phyloP scores from a whole-genome alignment of 208 protist species.

The Trypanosoma cruzi region DNA sequence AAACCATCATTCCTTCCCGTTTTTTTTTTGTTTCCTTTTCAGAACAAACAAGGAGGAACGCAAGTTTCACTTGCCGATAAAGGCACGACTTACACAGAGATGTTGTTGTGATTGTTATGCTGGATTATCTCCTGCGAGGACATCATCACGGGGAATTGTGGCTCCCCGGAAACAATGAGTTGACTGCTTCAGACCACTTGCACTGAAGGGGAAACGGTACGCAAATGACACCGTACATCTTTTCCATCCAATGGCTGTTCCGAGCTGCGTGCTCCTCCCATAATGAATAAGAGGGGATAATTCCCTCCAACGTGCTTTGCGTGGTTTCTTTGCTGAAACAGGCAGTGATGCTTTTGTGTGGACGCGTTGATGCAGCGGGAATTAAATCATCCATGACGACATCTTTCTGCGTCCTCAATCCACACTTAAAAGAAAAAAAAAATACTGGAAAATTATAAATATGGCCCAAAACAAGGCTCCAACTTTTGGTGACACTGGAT shows the following conservation, averaged over 20 bases:
- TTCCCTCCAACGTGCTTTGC: neutral
- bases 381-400: too few relatives aligned
- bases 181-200: neutral
- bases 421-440: too few relatives aligned
- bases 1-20: too few relatives aligned
- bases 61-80: too few relatives aligned
- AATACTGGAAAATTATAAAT: slow-evolving; percentile 31
- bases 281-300: neutral
- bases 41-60: too few relatives aligned
- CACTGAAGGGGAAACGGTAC: neutral
- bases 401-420: too few relatives aligned
- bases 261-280: neutral
- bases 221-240: neutral
- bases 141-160: neutral
- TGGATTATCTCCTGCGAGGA: neutral
- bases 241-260: neutral
- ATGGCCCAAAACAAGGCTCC: too few relatives aligned
- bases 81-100: too few relatives aligned
- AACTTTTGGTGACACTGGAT: neutral
- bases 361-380: too few relatives aligned
- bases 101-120: too few relatives aligned
- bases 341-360: too few relatives aligned
- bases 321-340: neutral
- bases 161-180: neutral
- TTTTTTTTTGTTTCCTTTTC: too few relatives aligned